Base-by-base conservation (phyloP, 306 rosid genomes). In the Parietaria judaica region DNA sequence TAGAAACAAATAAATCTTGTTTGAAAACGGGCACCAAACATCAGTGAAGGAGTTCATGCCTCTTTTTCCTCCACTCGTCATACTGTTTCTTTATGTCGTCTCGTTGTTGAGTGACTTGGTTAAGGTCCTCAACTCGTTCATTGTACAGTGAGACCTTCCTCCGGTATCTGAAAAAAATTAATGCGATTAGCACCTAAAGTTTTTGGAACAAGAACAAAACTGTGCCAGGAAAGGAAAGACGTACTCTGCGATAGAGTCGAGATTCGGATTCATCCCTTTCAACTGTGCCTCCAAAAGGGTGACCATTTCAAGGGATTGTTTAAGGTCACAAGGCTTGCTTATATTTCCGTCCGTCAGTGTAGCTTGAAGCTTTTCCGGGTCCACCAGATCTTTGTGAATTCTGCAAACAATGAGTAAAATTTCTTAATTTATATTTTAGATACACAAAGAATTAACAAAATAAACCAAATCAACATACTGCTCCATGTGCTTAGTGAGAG, bases 261-360 rank as follows among this genome's bases (percentile, higher is more conserved):
- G 98, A 79, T 88, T 92, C 37, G 98, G 96, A 80, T 76, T 92
- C 96, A 92, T 86, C 76, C 88, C 96, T 76, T 92, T 92, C 76
- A 92, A 60, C 48, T 88, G 94, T 60, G 94, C 88, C 80, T 92
- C 98, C 61, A 88, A 68, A 66, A 88, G 63, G 1, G 84, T 66
- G 5, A 86, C 94, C 85, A 78, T 80, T 81, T 86, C 95, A 66
- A 84, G 83, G 66, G 84, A 87, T 70, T 71, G 79, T 79, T 84
- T 88, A 60, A 92, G 81, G 74, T 77, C 92, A 76, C 85, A 75
- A 66, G 70, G 69, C 52, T 76, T 78, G 51, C 66, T 82, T 7
- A 84, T 80, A 57, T 51, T 69, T 65, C 76, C 83, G 71, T 84
- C 95, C 3, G 74, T 64, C 79, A 88, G 60, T 34, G 88, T 73